Conservation (phyloP, 2,329 filamentous ascomycete species). For the Xylaria hypoxylon region DNA sequence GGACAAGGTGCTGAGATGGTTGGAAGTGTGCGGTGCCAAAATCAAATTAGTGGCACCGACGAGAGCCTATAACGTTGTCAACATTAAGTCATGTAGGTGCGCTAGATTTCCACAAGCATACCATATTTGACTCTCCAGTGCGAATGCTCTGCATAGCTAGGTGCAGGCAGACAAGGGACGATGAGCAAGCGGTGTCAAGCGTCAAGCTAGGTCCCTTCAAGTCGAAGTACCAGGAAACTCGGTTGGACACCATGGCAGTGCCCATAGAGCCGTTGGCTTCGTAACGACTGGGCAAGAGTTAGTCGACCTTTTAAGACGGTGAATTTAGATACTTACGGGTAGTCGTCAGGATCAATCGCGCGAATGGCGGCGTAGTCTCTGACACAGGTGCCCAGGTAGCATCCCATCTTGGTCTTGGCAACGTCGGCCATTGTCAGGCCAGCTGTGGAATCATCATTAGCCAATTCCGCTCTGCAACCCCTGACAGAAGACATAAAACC, state of each 20-base stretch:
- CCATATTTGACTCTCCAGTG: constrained; percentile 50
- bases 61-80: constrained; percentile 41
- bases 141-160: constrained; percentile 54
- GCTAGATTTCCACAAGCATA: constrained; percentile 29
- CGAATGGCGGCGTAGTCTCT: constrained; percentile 47
- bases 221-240: constrained; percentile 55
- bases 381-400: constrained; percentile 51
- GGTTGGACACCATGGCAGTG: constrained; percentile 52
- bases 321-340: constrained; percentile 43
- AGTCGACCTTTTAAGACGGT: constrained; percentile 12
- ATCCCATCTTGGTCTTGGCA: constrained; percentile 46
- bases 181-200: constrained; percentile 59
- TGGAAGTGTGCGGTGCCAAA: constrained; percentile 48
- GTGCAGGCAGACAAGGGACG: constrained; percentile 54
- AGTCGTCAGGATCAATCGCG: constrained; percentile 51
- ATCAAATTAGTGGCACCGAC: constrained; percentile 48
- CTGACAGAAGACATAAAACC: neutral
- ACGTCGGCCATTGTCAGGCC: constrained; percentile 47
- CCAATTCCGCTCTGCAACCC: neutral
- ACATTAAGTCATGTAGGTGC: neutral
- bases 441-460: constrained; percentile 39
- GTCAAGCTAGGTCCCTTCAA: constrained; percentile 55
- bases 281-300: constrained; percentile 40
- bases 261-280: constrained; percentile 48
- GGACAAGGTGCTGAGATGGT: constrained; percentile 47